Evolutionary conservation across 345 rosid genomes (phyloP).

Genomic region (Camelina sativa): DNA sequence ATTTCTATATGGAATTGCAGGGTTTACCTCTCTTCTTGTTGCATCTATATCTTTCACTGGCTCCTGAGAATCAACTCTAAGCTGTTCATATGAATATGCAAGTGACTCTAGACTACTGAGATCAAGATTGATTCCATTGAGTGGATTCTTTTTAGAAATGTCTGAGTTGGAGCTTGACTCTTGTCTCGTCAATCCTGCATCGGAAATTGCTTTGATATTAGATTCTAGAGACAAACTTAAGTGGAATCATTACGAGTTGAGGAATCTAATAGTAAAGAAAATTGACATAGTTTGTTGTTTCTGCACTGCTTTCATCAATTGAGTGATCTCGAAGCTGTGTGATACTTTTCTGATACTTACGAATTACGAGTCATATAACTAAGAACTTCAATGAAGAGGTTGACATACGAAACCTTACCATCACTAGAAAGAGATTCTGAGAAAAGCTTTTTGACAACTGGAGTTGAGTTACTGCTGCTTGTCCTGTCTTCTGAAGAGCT

Average conservation of each 20-base stretch:
- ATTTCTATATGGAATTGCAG: neutral
- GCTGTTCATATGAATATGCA: slow-evolving; percentile 55
- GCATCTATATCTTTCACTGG: slow-evolving; percentile 61
- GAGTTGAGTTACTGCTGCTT: slow-evolving; percentile 48
- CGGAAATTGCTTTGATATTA: slow-evolving; percentile 12
- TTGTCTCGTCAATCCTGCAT: slow-evolving; percentile 51
- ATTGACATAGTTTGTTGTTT: neutral
- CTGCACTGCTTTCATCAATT: slow-evolving; percentile 1
- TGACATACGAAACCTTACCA: slow-evolving; percentile 45
- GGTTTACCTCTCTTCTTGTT: slow-evolving; percentile 70
- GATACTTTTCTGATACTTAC: neutral
- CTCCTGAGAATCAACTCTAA: slow-evolving; percentile 58
- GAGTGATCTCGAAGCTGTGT: neutral
- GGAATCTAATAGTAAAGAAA: neutral
- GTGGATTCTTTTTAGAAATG: slow-evolving; percentile 29
- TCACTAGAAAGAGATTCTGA: slow-evolving; percentile 48
- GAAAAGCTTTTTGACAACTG: slow-evolving; percentile 56
- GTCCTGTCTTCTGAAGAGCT: slow-evolving; percentile 45
- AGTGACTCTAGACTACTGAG: slow-evolving; percentile 35
- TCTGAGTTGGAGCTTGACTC: slow-evolving; percentile 32
- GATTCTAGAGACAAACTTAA: neutral
- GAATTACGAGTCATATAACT: neutral
- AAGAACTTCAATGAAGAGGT: slow-evolving; percentile 13
- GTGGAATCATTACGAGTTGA: neutral
- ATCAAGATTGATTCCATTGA: slow-evolving; percentile 35